Conservation (phyloP, 805 yeast species). For the Dipodascopsis tothii region DNA sequence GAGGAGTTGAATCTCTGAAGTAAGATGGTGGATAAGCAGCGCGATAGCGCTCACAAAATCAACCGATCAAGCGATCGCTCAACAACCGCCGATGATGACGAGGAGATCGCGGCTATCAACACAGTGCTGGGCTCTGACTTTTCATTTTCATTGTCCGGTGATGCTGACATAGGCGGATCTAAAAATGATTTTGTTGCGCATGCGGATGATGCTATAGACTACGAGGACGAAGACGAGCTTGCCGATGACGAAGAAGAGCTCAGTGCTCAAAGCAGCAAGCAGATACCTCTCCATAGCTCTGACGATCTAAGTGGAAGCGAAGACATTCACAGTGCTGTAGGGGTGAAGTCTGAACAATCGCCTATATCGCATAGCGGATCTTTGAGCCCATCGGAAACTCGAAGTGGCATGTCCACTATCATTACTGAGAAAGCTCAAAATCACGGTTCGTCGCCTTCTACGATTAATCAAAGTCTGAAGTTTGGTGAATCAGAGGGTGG, state of each 20-base stretch:
- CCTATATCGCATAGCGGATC: constrained; percentile 38
- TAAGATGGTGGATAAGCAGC: no score
- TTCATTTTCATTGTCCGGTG: constrained; percentile 1
- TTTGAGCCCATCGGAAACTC: constrained; percentile 29
- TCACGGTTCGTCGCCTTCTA: no score
- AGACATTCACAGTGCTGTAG: constrained; percentile 20
- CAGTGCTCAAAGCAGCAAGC: no score
- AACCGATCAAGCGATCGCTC: no score
- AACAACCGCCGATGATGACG: neutral
- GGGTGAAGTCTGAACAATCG: constrained; percentile 33
- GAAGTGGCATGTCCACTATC: neutral
- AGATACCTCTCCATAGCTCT: no score
- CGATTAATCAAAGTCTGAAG: no score
- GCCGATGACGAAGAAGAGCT: constrained; percentile 69
- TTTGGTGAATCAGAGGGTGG: no score
- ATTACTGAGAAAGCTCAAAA: neutral
- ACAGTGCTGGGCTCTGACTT: constrained; percentile 1
- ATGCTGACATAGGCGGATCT: neutral
- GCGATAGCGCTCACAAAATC: no score
- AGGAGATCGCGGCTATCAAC: neutral
- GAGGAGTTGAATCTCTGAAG: no score
- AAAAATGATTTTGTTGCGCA: constrained; percentile 36
- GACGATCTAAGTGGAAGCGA: constrained; percentile 27
- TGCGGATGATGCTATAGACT: constrained; percentile 88
- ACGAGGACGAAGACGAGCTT: constrained; percentile 87